Base-by-base conservation (phyloP, 768 basidiomycete species). In the Cubamyces lactineus region DNA sequence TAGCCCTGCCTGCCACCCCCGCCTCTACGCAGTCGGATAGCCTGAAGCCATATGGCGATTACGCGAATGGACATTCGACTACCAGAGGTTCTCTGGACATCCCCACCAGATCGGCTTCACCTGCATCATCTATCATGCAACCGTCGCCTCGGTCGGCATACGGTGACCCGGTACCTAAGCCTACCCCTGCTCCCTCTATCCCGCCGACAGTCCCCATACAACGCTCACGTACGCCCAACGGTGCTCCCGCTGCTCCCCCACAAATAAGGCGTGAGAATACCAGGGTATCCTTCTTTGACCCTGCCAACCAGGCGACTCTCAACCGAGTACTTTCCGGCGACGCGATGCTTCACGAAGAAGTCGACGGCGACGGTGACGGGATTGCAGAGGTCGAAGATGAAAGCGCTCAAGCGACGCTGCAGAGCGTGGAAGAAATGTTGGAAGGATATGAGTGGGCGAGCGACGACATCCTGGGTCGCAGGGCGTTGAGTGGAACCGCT, bases 401-500 rank as follows among this genome's bases (percentile, higher is more conserved):
- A 67, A 86, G 83, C 58, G 82, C 85, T 12, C 88, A 92, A 65
- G 91, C 88, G 9, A 93, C 92, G 3, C 82, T 99, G 76, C 79
- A 89, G 5, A 97, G 87, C 73, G 94, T 99, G 2, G 97, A 99
- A 72, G 97, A 99, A 73, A 96, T 99, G 94, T 81, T 99, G 24
- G 97, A 99, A 69, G 96, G 97, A 0, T 97, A 97, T 69, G 97
- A 98, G 73, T 98, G 95, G 95, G 88, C 92, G 4, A 89, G 87
- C 63, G 91, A 89, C 57, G 87, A 88, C 71, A 79, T 88, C n/a
- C 78, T 89, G 46, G 84, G 82, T 15, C 78, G 86, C 66, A 87
- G 84, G 70, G 82, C 84, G 55, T 80, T 81, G 17, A 81, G 83
- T 68, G 89, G 89, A 12, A 87, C 91, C 8, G 93, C 92, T 41